Evolutionary conservation across 2,329 filamentous ascomycete genomes (phyloP).

Genomic region (Fusarium dlaminii): DNA sequence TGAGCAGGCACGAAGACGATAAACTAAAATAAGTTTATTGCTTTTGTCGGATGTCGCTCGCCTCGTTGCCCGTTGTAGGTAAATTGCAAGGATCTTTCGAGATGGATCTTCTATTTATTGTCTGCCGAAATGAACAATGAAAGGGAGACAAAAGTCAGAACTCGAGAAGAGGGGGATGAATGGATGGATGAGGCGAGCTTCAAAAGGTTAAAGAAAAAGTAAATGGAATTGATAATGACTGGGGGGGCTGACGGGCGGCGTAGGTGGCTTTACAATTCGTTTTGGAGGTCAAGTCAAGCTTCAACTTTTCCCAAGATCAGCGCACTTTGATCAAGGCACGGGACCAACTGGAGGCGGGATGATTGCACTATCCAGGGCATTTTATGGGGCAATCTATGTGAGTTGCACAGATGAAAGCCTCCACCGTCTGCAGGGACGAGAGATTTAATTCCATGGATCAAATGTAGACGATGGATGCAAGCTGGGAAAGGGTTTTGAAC

Average conservation of each 20-base stretch:
- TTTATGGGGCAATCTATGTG: constrained; percentile 33
- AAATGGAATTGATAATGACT: constrained; percentile 13
- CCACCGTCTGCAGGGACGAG: constrained; percentile 28
- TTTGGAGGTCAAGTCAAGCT: background rate
- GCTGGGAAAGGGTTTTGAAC: background rate
- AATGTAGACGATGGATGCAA: background rate
- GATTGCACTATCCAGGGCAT: constrained; percentile 32
- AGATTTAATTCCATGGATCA: constrained; percentile 36
- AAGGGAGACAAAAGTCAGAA: constrained; percentile 14
- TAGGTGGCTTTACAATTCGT: constrained; percentile 30
- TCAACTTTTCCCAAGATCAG: constrained; percentile 30
- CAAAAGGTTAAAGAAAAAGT: background rate
- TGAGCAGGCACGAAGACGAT: background rate
- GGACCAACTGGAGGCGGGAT: constrained; percentile 31
- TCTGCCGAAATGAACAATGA: constrained; percentile 26
- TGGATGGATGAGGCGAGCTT: background rate
- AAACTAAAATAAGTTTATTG: constrained; percentile 14
- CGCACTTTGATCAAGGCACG: constrained; percentile 38
- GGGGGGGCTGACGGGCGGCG: constrained; percentile 30
- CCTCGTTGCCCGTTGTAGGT: constrained; percentile 7
- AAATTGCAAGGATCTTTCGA: constrained; percentile 15
- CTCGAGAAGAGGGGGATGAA: constrained; percentile 1
- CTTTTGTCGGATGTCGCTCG: constrained; percentile 27
- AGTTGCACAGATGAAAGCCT: constrained; percentile 24
- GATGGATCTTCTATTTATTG: constrained; percentile 27